Base-by-base conservation (phyloP, 768 basidiomycete genomes). In the Russula compacta region DNA sequence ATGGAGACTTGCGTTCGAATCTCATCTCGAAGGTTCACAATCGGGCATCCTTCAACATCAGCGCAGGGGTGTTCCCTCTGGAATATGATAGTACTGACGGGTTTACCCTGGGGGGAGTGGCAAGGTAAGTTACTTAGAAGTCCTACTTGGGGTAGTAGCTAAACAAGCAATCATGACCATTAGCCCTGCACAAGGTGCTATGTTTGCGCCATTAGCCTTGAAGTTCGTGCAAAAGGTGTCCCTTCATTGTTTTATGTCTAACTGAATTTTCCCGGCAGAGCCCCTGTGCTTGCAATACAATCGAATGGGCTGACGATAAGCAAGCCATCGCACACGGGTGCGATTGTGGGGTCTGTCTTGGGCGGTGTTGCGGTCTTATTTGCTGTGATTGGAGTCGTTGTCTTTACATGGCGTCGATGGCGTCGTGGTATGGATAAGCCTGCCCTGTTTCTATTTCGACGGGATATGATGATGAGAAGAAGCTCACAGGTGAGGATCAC, bases 181-280 rank as follows among this genome's bases (percentile, higher is more conserved):
- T 24, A 69, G 68, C 49, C 67, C 68, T 17, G 67, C 64, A 6
- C 63, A 65, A 11, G 68, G 68, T 38, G 68, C 62, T 10, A 56
- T 69, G 55, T 69, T 61, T 56, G 68, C 68, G 6, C 67, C 64
- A 21, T 50, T 69, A 11, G 67, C 68, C 21, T 48, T 66, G n/a
- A 64, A 42, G 68, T 69, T 35, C 51, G 68, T 59, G 17, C 36
- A 39, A 19, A 24, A 15, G 2, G 42, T 1, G 32, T 19, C 1
- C 40, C 21, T 49, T n/a, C 19, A 21, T 33, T n/a, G n/a, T 38
- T 17, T 32, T 6, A 29, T 33, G 6, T 1, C 36, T 58, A 24
- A 58, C 10, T 8, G 24, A 5, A 8, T 47, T 24, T 10, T 24
- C 10, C 17, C 40, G 21, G 19, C 52, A 62, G 61, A 17, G 47